Evolutionary conservation across 2,329 filamentous ascomycete genomes (phyloP).

Genomic region (Phyllosticta citriasiana): DNA sequence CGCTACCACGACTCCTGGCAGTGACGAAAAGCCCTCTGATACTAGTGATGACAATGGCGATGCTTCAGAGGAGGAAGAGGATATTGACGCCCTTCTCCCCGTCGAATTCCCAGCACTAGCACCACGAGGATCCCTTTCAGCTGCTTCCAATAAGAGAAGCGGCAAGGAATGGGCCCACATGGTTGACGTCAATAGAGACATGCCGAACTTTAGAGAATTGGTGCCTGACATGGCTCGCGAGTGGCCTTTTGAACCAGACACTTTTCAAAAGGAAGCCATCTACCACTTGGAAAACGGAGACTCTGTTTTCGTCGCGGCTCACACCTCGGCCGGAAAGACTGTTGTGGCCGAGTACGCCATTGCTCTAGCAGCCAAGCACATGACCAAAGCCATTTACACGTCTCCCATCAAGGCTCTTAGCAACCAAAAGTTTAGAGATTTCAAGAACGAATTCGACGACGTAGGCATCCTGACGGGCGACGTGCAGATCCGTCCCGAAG

Average conservation of each 20-base stretch:
- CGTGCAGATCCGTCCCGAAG: conserved; percentile 95
- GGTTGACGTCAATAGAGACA: conserved; percentile 88
- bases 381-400: conserved; percentile 99
- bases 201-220: conserved; percentile 86
- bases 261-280: conserved; percentile 96
- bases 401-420: conserved; percentile 97
- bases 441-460: conserved; percentile 81
- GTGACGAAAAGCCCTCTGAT: neutral
- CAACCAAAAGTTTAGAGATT: conserved; percentile 98
- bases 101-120: conserved; percentile 89
- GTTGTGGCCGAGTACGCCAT: conserved; percentile 98
- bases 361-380: conserved; percentile 89
- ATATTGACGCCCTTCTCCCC: conserved; percentile 78
- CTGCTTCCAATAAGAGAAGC: conserved; percentile 61
- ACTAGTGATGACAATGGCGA: conserved; percentile 30
- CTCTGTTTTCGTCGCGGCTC: conserved; percentile 94
- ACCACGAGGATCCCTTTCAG: conserved; percentile 65
- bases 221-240: conserved; percentile 93
- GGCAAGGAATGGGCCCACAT: conserved; percentile 95
- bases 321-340: conserved; percentile 96
- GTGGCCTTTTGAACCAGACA: conserved; percentile 96
- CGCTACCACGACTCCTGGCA: conserved; percentile 32
- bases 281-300: conserved; percentile 96
- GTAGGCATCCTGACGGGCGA: conserved; percentile 95
- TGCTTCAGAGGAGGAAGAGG: conserved; percentile 39